Conservation (phyloP, 2,329 filamentous ascomycete genomes). For the Phaeoacremonium minimum region DNA sequence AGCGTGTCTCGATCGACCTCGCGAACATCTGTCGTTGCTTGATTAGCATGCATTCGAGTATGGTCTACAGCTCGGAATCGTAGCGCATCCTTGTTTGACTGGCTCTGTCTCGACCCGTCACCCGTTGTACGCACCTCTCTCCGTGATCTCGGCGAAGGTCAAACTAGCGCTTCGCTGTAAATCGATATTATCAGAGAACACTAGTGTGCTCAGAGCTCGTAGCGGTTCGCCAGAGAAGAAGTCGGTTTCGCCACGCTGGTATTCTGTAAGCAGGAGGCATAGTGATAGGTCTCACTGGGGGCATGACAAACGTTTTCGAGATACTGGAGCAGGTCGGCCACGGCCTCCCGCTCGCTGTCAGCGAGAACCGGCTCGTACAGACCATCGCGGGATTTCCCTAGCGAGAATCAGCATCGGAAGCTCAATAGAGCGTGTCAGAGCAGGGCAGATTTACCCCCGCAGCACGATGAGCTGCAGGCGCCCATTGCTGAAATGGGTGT, state of each 20-base stretch:
- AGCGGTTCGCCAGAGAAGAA: conserved; percentile 97
- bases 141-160: conserved; percentile 98
- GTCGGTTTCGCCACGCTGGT: conserved; percentile 88
- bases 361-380: conserved; percentile 84
- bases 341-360: conserved; percentile 94
- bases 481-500: conserved; percentile 44
- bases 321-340: conserved; percentile 91
- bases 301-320: conserved; percentile 77
- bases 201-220: conserved; percentile 87
- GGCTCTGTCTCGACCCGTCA: too few species aligned
- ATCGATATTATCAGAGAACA: conserved; percentile 98
- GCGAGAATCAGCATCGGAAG: conserved; percentile 12
- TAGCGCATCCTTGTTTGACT: too few species aligned
- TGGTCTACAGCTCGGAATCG: too few species aligned
- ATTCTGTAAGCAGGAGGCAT: conserved; percentile 21
- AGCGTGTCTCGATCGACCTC: conserved; percentile 94
- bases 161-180: conserved; percentile 94
- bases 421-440: conserved; percentile 4
- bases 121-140: conserved; percentile 68
- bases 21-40: conserved; percentile 72
- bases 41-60: conserved; percentile 4
- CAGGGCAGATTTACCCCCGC: conserved; percentile 38
- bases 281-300: neutral
- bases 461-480: conserved; percentile 59
- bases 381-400: conserved; percentile 74